These are phyloP conservation scores for Melampsora larici-populina DNA, from an alignment of 1,284 basidiomycete genomes.

Conservation along the genomic window DNA sequence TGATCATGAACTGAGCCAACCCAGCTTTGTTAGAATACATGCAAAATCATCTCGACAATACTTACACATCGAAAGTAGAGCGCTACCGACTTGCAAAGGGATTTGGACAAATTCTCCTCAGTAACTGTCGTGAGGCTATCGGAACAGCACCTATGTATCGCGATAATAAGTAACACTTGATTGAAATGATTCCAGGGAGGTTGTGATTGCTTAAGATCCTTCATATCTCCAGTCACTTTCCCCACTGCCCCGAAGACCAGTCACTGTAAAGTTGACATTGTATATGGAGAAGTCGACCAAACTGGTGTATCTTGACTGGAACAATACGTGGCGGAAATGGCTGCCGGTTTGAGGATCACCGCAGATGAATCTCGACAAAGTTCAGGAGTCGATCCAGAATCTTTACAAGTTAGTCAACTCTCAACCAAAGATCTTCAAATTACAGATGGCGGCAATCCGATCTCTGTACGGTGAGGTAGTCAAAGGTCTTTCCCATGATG, in stretches of 20 bases:
- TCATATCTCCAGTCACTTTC: constrained; percentile 73
- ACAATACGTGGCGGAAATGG: constrained; percentile 86
- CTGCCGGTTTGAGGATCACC: constrained; percentile 75
- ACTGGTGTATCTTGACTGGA: constrained; percentile 95
- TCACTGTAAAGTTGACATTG: constrained; percentile 89
- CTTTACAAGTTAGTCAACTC: too few species aligned
- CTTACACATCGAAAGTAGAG: constrained; percentile 76
- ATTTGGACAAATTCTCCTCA: constrained; percentile 91
- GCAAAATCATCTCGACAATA: constrained; percentile 87
- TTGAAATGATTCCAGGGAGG: constrained; percentile 23
- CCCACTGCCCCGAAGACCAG: constrained; percentile 95
- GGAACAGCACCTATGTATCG: constrained; percentile 83
- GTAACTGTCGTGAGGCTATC: constrained; percentile 83
- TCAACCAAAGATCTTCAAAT: constrained; percentile 93
- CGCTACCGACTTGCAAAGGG: constrained; percentile 91
- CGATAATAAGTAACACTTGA: constrained; percentile 66
- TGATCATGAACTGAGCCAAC: constrained; percentile 95
- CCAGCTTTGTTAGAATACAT: constrained; percentile 70
- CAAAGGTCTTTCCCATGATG: constrained; percentile 50
- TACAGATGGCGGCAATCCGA: constrained; percentile 96
- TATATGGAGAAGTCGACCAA: constrained; percentile 93
- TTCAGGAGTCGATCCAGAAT: constrained; percentile 88
- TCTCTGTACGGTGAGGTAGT: constrained; percentile 94
- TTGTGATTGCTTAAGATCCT: background rate
- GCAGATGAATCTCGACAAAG: constrained; percentile 75